These are phyloP conservation scores for Fusarium tuaranense DNA, from an alignment of 2,329 filamentous ascomycete genomes.

Conservation along the genomic window DNA sequence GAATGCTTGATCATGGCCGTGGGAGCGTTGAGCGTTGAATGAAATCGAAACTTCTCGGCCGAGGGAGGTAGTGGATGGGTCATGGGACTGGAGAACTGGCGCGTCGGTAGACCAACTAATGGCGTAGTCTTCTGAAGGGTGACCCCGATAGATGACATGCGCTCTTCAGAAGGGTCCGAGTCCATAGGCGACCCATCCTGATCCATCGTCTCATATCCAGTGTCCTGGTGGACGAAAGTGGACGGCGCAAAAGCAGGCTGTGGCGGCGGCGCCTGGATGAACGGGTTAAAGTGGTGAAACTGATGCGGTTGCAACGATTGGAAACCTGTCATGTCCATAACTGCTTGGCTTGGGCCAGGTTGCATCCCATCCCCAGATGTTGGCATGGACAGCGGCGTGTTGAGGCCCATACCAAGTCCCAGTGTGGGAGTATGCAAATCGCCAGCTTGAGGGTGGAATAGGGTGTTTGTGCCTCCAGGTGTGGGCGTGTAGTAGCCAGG, in stretches of 20 bases:
- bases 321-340: slow-evolving; percentile 77
- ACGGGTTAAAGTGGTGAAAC: slow-evolving; percentile 77
- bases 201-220: slow-evolving; percentile 83
- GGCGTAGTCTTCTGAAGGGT: slow-evolving; percentile 72
- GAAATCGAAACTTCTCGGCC: slow-evolving; percentile 85
- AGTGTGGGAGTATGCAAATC: slow-evolving; percentile 88
- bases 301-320: slow-evolving; percentile 71
- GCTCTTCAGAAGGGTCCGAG: slow-evolving; percentile 62
- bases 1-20: slow-evolving; percentile 94
- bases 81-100: slow-evolving; percentile 60
- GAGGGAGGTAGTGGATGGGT: slow-evolving; percentile 61
- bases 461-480: slow-evolving; percentile 80
- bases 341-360: slow-evolving; percentile 59
- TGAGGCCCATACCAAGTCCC: slow-evolving; percentile 79
- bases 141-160: slow-evolving; percentile 68
- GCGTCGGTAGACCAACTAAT: slow-evolving; percentile 68
- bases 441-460: slow-evolving; percentile 86
- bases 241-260: slow-evolving; percentile 78
- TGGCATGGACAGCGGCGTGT: slow-evolving; percentile 84
- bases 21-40: slow-evolving; percentile 89
- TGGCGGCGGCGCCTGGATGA: slow-evolving; percentile 70
- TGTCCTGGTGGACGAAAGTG: slow-evolving; percentile 83
- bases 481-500: slow-evolving; percentile 91
- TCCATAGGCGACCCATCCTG: slow-evolving; percentile 78
- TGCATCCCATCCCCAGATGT: slow-evolving; percentile 75